Percentiles rank a stretch among this genome's conserved stretches.
Evolutionary conservation across 352 stramenopile species (phyloP).

Genomic region (Pythium dissimile): DNA sequence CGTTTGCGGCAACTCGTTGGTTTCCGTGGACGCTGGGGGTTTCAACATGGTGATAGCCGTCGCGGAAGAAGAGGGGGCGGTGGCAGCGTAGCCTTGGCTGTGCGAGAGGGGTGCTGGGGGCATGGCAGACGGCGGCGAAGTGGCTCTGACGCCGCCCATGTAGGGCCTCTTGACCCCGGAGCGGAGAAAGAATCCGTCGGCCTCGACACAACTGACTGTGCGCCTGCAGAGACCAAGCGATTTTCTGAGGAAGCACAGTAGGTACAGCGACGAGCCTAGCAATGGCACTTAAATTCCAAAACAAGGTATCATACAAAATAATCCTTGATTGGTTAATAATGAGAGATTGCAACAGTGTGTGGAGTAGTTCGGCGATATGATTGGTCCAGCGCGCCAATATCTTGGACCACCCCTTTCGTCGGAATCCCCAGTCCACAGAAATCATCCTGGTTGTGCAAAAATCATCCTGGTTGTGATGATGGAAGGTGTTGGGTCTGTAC

Average conservation of each 20-base stretch:
- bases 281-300: no score
- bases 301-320: background rate
- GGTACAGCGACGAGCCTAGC: background rate
- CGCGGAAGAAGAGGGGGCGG: no score
- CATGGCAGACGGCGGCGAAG: constrained; percentile 8
- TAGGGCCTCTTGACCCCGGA: no score
- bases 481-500: background rate
- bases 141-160: constrained; percentile 14
- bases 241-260: constrained; percentile 18
- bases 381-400: constrained; percentile 8
- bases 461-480: background rate
- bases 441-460: background rate
- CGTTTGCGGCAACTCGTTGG: background rate
- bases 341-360: background rate
- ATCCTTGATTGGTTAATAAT: constrained; percentile 5
- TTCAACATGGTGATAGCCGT: no score
- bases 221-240: constrained; percentile 19
- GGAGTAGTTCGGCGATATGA: background rate
- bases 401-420: background rate
- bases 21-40: background rate
- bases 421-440: background rate
- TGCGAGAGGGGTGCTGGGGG: constrained; percentile 15
- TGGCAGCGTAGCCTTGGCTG: constrained; percentile 6
- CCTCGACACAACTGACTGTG: constrained; percentile 10
- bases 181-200: no score